A percentile compares a stretch with the other conserved stretches of the same genome.
Evolutionary conservation across 345 rosid species (phyloP).

Genomic region (Hibiscus tridactylites): DNA sequence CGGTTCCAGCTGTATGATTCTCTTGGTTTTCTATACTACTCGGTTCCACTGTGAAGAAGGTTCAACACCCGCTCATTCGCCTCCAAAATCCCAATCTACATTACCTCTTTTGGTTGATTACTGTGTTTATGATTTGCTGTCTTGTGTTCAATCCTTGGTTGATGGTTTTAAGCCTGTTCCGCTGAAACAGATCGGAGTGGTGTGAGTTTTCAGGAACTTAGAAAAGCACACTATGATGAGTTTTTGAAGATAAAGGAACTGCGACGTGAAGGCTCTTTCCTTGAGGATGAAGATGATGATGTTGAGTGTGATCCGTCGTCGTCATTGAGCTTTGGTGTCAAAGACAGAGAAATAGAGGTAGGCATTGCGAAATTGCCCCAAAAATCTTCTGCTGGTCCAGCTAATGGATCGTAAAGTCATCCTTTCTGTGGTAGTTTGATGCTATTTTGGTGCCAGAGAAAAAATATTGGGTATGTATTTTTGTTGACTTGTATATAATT

Average conservation of each 20-base stretch:
- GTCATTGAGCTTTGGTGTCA: conserved; percentile 31
- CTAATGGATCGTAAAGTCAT: conserved; percentile 24
- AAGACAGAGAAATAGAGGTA: conserved; percentile 39
- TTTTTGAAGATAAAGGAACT: conserved; percentile 77
- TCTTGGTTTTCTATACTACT: background rate
- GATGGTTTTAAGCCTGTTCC: background rate
- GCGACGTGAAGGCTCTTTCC: conserved; percentile 48
- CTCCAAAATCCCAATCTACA: background rate
- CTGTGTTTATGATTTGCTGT: background rate
- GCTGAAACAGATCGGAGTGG: conserved; percentile 30
- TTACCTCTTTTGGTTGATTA: background rate
- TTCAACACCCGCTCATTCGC: background rate
- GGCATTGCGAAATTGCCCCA: conserved; percentile 16
- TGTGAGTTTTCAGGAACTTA: conserved; percentile 59
- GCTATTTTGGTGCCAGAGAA: background rate
- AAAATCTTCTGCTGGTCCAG: conserved; percentile 21
- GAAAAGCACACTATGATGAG: conserved; percentile 86
- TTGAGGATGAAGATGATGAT: conserved; percentile 58
- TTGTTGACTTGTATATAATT: background rate
- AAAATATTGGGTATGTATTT: background rate
- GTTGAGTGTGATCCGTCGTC: conserved; percentile 33
- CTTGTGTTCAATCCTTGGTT: background rate
- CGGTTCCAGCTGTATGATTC: background rate
- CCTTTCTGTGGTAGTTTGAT: background rate
- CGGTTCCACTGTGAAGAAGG: background rate